Percentiles rank a stretch among this genome's conserved stretches.
Evolutionary conservation across 2,329 filamentous ascomycete species (phyloP).

Genomic region (Lasiodiplodia citricola): DNA sequence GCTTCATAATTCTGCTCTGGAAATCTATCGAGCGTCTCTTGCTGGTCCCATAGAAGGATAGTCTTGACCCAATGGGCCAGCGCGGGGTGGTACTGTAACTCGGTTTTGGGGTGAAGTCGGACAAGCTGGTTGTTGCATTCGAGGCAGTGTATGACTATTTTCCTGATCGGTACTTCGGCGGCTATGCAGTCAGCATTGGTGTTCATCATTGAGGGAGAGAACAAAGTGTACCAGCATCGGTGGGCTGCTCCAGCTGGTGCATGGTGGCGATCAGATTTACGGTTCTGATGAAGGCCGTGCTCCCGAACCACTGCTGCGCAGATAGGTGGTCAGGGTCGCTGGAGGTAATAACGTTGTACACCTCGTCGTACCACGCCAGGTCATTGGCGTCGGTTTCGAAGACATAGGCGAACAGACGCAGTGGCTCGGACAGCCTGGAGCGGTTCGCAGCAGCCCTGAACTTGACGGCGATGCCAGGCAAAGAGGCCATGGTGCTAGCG

Average conservation of each 20-base stretch:
- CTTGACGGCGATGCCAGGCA: conserved; percentile 10
- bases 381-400: background rate
- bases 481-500: background rate
- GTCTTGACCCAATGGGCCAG: conserved; percentile 49
- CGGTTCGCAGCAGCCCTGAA: conserved; percentile 10
- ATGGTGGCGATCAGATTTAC: conserved; percentile 14
- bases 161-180: background rate
- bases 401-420: conserved; percentile 1
- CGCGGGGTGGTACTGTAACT: conserved; percentile 44
- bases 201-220: background rate
- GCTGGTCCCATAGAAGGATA: conserved; percentile 31
- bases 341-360: background rate
- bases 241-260: background rate
- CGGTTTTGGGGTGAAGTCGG: conserved; percentile 29
- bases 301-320: background rate
- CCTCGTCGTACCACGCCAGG: conserved; percentile 8
- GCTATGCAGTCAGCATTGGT: background rate
- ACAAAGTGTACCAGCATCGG: background rate
- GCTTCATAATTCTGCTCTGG: background rate
- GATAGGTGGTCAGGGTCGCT: background rate
- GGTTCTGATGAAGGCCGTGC: conserved; percentile 6
- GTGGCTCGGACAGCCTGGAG: conserved; percentile 2
- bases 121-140: conserved; percentile 6
- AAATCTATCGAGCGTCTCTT: background rate
- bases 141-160: conserved; percentile 13